Evolutionary conservation across 163 green algal genomes (phyloP), one percentile per base, ranked within the genome.

Genomic region (Scenedesmus sp.): DNA sequence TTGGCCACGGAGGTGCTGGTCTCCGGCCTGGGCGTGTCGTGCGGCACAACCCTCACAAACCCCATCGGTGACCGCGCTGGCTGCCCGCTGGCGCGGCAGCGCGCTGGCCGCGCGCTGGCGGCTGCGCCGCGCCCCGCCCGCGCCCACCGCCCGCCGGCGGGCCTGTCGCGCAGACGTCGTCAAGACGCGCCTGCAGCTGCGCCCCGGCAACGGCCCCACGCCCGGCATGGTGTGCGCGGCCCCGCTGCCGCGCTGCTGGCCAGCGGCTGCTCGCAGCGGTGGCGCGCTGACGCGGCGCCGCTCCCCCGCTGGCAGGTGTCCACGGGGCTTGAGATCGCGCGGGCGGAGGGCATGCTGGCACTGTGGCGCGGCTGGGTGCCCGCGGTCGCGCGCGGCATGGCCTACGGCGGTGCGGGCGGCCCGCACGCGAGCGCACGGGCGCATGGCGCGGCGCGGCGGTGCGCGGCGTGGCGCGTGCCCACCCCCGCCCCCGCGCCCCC

Each of bases 41-140:
- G 60, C 60, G 73, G 93, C 29, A 97, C 94, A 7, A 97, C 93
- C 4, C 88, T 92, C 42, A 98, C 92, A 2, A 92, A 93, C n/a
- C 95, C 95, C 10, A 91, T 97, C 4, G 71, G 71, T 79, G 50
- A 6, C 50, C 17, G 2, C 29, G 10, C 7, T 2, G 60, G 29
- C 24, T 22, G 42, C 28, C 7, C 14, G 26, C 6, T 48, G 29
- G 18, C n/a, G 33, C 29, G 60, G 24, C 58, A 26, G 24, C 24
- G 24, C 18, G 24, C 33, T 18, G 24, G 6, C 24, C 24, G 36
- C 24, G 11, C 10, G n/a, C 56, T 9, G 18, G 22, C 26, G 13
- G 50, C 20, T 33, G 22, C 14, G 4, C 28, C 31, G 6, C 14
- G 60, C 22, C 18, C 3, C 60, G 3, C 31, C 36, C 29, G 29